Base-by-base conservation (phyloP, 306 rosid genomes). In the Cajanus cajan region DNA sequence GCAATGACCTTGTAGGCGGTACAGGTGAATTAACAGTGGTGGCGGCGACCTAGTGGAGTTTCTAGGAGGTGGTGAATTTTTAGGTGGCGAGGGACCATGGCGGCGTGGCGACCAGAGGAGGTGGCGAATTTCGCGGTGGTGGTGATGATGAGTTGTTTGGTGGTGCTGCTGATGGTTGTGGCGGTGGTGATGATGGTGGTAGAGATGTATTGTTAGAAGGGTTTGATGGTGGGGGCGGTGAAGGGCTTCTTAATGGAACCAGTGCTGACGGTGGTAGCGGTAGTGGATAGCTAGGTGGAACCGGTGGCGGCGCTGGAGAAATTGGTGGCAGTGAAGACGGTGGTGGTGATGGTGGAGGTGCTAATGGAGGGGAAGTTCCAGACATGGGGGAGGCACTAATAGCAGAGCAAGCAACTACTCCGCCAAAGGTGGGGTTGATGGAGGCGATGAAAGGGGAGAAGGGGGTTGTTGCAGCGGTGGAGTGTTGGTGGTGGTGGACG, bases 361-460 rank as follows among this genome's bases (percentile, higher is more conserved):
- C 22, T 10, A 19, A 47, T 28, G 77, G 14, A 18, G 31, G 52
- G 2, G 87, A 18, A 36, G 72, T 18, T 67, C 18, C 52, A 39
- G 72, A 21, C 67, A 79, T 22, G 82, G 74, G 8, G 87, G 71
- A 80, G 92, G 65, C 5, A 47, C 78, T 2, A 83, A 22, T 7
- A 81, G 79, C 5, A 81, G 63, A 40, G 89, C 43, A 1, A 90
- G 40, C 43, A 85, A 37, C 12, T 59, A 24, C 6, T 14, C 50
- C 2, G 70, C 15, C 2, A 85, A 76, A 8, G 80, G 67, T 40
- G 91, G 85, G 47, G 82, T 63, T 19, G 80, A 47, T 3, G 68
- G 90, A 0, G 87, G 82, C 25, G 90, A 86, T 7, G 88, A 2
- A 2, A 78, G 47, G 5, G 87, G 18, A 31, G 83, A 33, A 43